Evolutionary conservation across 305 asterid genomes (phyloP), one percentile per base, ranked within the genome.

Genomic region (Striga hermonthica): DNA sequence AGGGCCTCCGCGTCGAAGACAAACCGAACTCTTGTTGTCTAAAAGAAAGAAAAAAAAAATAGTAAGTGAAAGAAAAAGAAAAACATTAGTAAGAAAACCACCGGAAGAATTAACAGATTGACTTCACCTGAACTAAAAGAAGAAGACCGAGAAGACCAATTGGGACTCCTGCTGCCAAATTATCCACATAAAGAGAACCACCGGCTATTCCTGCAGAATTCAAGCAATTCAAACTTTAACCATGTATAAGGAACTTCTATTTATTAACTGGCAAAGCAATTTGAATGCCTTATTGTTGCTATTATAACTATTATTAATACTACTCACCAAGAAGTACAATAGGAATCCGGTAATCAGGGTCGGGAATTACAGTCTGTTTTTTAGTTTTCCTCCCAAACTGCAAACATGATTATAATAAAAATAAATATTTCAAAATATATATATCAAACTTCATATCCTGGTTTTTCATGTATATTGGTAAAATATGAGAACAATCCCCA

Each of bases 11-110:
- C 76, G 41, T 92, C 96, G 39, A 92, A 92, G 72, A 89, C 93
- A 65, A 92, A 92, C 78, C 96, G 86, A 73, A 92, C 98, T 78
- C 96, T 81, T 53, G 95, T 85, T 47, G 96, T 64, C 95, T 89
- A 95, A 74, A 79, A 70, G 40, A 81, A 67, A 44, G 11, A 53
- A 54, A 78, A 65, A 69, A n/a, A 11, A 31, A 63, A 57, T 50
- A 35, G 38, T 3, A 41, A 64, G 57, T 58, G 73, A 60, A 41
- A 60, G 34, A 35, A 63, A 43, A n/a, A n/a, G n/a, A n/a, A n/a
- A n/a, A n/a, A n/a, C n/a, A n/a, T n/a, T n/a, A n/a, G n/a, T n/a
- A n/a, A n/a, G n/a, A n/a, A n/a, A n/a, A n/a, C n/a, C n/a, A n/a
- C n/a, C n/a, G n/a, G n/a, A n/a, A n/a, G n/a, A n/a, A n/a, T n/a